These are phyloP conservation scores for Coemansia guatemalensis DNA, from an alignment of 192 early-diverging fungal species.

Conservation along the genomic window DNA sequence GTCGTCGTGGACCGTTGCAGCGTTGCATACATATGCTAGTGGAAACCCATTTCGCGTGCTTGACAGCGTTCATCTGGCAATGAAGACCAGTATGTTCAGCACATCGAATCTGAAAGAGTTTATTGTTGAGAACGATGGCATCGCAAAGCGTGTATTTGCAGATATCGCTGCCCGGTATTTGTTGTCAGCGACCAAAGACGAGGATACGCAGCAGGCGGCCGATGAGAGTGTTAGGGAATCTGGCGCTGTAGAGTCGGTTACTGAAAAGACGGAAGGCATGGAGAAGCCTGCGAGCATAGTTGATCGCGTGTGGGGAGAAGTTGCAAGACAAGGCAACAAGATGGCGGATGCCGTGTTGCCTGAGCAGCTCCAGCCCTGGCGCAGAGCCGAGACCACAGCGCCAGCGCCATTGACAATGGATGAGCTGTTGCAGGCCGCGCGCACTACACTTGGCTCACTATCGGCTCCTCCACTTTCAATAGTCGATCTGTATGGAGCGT, in stretches of 20 bases:
- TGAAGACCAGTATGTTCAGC: slow-evolving; percentile 63
- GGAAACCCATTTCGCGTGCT: slow-evolving; percentile 49
- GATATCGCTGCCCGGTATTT: slow-evolving; percentile 49
- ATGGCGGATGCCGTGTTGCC: slow-evolving; percentile 10
- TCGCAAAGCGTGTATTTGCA: slow-evolving; percentile 45
- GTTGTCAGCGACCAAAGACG: slow-evolving; percentile 8
- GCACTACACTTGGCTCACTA: slow-evolving; percentile 19
- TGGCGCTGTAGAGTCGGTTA: not conserved
- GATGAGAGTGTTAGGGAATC: not conserved
- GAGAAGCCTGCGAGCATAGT: not conserved
- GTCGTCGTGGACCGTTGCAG: slow-evolving; percentile 43
- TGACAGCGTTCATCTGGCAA: slow-evolving; percentile 55
- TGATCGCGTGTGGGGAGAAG: slow-evolving; percentile 6
- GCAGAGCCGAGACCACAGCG: not conserved
- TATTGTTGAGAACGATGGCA: slow-evolving; percentile 29
- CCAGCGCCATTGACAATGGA: slow-evolving; percentile 14
- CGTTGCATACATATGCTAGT: slow-evolving; percentile 36
- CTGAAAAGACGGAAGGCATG: not conserved
- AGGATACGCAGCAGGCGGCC: not conserved
- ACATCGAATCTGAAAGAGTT: slow-evolving; percentile 31
- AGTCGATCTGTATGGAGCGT: slow-evolving; percentile 54
- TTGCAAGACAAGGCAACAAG: slow-evolving; percentile 3
- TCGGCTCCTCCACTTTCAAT: slow-evolving; percentile 42
- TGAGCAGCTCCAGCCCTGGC: slow-evolving; percentile 6
- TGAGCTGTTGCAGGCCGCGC: slow-evolving; percentile 26